A percentile compares a stretch with the other conserved stretches of the same genome.
These are phyloP conservation scores for Skeletonema marinoi DNA, from an alignment of 108 stramenopile species.

Conservation along the genomic window DNA sequence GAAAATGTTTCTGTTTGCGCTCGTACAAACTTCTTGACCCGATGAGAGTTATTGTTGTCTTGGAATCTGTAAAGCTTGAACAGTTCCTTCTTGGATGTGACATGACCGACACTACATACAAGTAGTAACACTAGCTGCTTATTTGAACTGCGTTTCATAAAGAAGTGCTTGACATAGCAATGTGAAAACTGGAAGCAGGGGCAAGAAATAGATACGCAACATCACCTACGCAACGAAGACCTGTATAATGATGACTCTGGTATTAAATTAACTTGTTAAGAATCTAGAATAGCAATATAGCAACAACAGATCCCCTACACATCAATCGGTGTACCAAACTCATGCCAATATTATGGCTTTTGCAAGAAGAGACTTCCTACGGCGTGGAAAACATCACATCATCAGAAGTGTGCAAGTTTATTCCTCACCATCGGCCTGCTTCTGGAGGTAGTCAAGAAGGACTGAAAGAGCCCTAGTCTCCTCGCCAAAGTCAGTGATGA, in stretches of 20 bases:
- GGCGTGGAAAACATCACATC: not conserved
- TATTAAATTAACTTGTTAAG: not conserved
- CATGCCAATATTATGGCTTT: slow-evolving; percentile 6
- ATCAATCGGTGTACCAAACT: not conserved
- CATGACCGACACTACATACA: too few relatives aligned
- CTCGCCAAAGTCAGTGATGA: slow-evolving; percentile 99
- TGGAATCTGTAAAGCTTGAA: too few relatives aligned
- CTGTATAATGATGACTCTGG: not conserved
- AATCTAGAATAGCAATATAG: not conserved
- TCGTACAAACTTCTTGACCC: too few relatives aligned
- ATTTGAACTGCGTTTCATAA: too few relatives aligned
- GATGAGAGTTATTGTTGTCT: too few relatives aligned
- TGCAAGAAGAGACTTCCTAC: slow-evolving; percentile 2
- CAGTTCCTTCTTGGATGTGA: too few relatives aligned
- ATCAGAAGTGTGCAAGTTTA: not conserved
- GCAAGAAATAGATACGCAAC: too few relatives aligned
- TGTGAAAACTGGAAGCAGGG: too few relatives aligned
- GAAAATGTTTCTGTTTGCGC: too few relatives aligned
- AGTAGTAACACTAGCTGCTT: too few relatives aligned
- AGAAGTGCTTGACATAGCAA: too few relatives aligned
- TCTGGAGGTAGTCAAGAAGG: slow-evolving; percentile 97
- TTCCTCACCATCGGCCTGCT: slow-evolving; percentile 75
- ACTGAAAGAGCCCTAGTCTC: slow-evolving; percentile 94
- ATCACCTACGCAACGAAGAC: not conserved
- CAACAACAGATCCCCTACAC: not conserved